A percentile compares a stretch with the other conserved stretches of the same genome.
These are phyloP conservation scores for Beauveria sp. DNA, from an alignment of 2,329 filamentous ascomycete species.

Conservation along the genomic window DNA sequence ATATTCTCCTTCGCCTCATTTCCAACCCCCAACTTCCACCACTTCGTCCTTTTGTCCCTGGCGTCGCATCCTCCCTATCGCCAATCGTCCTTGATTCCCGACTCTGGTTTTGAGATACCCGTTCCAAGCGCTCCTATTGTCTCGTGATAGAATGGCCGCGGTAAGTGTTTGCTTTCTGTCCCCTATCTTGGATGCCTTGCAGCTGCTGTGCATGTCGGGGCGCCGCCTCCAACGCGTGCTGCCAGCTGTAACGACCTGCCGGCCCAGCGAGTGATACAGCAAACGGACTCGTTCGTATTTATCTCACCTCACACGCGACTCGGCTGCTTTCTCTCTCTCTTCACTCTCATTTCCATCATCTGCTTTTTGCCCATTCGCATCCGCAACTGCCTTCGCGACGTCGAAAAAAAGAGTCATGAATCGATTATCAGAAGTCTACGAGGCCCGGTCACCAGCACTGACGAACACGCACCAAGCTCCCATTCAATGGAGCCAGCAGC, in stretches of 20 bases:
- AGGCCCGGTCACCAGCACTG: background rate
- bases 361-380: background rate
- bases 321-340: background rate
- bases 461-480: background rate
- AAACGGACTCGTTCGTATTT: slow-evolving; percentile 7
- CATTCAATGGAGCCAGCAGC: slow-evolving; percentile 2
- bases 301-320: background rate
- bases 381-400: background rate
- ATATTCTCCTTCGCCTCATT: slow-evolving; percentile 10
- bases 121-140: slow-evolving; percentile 18
- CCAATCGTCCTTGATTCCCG: slow-evolving; percentile 6
- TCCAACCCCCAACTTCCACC: slow-evolving; percentile 4
- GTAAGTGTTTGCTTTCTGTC: slow-evolving; percentile 25
- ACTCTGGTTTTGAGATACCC: slow-evolving; percentile 4
- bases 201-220: slow-evolving; percentile 7
- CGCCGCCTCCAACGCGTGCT: slow-evolving; percentile 4
- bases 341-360: background rate
- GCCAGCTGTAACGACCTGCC: slow-evolving; percentile 11
- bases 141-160: slow-evolving; percentile 34
- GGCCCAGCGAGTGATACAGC: slow-evolving; percentile 5
- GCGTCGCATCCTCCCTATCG: slow-evolving; percentile 10
- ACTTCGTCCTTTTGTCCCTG: slow-evolving; percentile 8
- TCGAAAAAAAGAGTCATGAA: slow-evolving; percentile 1
- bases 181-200: slow-evolving; percentile 12
- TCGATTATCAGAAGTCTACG: background rate